phyloP scores from a whole-genome alignment of 345 rosid genomes.

The Clarkia xantiana region DNA sequence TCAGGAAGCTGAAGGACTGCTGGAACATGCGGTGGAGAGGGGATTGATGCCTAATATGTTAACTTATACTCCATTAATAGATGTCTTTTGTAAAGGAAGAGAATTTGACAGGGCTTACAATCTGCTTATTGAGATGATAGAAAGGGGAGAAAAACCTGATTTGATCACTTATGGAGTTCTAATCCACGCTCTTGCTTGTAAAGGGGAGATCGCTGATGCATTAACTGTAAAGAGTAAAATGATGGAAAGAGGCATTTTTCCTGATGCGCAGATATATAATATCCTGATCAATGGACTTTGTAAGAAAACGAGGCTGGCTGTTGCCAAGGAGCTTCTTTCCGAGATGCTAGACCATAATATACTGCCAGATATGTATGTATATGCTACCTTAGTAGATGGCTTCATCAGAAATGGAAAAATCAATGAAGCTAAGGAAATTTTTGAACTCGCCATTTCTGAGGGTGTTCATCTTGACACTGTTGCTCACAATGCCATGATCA shows the following conservation, averaged over 20 bases:
- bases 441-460: slow-evolving; percentile 33
- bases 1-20: slow-evolving; percentile 40
- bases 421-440: slow-evolving; percentile 46
- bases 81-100: slow-evolving; percentile 36
- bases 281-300: slow-evolving; percentile 72
- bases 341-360: slow-evolving; percentile 71
- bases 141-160: slow-evolving; percentile 59
- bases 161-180: slow-evolving; percentile 58
- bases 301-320: slow-evolving; percentile 49
- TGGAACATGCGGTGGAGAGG: slow-evolving; percentile 40
- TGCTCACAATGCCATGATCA: slow-evolving; percentile 70
- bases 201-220: slow-evolving; percentile 58
- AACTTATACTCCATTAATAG: slow-evolving; percentile 51
- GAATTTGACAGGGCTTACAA: slow-evolving; percentile 31
- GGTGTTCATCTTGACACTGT: slow-evolving; percentile 50
- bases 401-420: slow-evolving; percentile 45
- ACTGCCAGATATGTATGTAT: slow-evolving; percentile 47
- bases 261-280: slow-evolving; percentile 74
- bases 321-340: slow-evolving; percentile 44
- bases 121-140: slow-evolving; percentile 57
- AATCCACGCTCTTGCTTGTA: slow-evolving; percentile 53
- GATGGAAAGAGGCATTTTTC: slow-evolving; percentile 48
- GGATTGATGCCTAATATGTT: slow-evolving; percentile 34
- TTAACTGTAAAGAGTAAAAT: slow-evolving; percentile 35
- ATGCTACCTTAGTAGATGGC: slow-evolving; percentile 71